Evolutionary conservation across 805 yeast genomes (phyloP), one percentile per base, ranked within the genome.

Genomic region (Kluyveromyces aestuarii): DNA sequence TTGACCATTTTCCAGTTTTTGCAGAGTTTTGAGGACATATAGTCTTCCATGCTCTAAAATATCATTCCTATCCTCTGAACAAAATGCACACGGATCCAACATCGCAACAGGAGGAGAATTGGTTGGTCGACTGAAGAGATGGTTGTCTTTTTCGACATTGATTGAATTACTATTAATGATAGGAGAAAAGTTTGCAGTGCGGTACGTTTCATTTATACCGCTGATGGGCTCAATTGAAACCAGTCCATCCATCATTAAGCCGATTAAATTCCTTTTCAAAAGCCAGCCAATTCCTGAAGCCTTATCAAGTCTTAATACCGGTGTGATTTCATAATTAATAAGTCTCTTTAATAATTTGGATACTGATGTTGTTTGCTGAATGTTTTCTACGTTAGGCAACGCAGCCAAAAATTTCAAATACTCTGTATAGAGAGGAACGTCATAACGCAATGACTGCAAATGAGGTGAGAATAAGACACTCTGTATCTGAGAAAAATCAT

Each of bases 181-280:
- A 2, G 55, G 51, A 9, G 57, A 50, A 8, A 52, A 27, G 36
- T 56, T 48, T 2, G 64, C 65, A 25, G 63, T 51, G 56, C 81
- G 79, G 68, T 83, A 84, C 1, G 79, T 77, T 63, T 86, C 95
- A 58, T 90, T 89, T 39, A 84, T 75, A 0, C 91, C 90, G 46
- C 87, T 79, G 8, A 90, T 77, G 0, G 99, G 99, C 65, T 89
- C 96, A 38, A 91, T 81, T 2, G 80, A 73, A 6, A 87, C 88
- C 41, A 84, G 74, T 2, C 95, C 95, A 46, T 89, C 96, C 33
- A 85, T 76, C 53, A 91, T 73, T 16, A 82, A 75, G 42, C 73
- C 66, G 72, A 89, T 71, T 48, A 90, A 74, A 11, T 80, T 68
- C 48, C 85, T 74, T 52, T 78, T 75, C 45, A 73, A 78, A 49